Evolutionary conservation across 1,139 yeast genomes (phyloP).

Genomic region (Yamadazyma triangularis): DNA sequence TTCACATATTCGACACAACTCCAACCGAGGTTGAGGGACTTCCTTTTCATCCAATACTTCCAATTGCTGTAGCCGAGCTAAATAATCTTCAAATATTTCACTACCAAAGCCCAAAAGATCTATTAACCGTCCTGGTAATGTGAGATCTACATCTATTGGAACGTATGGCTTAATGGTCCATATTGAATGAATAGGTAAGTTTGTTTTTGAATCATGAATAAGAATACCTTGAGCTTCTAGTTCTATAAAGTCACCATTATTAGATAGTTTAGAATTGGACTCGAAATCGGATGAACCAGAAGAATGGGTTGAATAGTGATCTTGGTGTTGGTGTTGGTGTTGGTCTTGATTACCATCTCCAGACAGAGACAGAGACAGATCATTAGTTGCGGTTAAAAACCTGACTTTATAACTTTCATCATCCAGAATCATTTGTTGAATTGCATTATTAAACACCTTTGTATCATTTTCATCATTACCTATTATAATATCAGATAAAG

Average conservation of each 20-base stretch:
- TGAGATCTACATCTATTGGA: conserved; percentile 57
- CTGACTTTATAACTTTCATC: conserved; percentile 76
- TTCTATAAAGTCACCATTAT: conserved; percentile 61
- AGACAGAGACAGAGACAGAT: conserved; percentile 22
- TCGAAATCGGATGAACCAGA: conserved; percentile 13
- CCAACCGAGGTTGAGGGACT: conserved; percentile 73
- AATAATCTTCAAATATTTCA: conserved; percentile 72
- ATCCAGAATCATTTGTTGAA: conserved; percentile 64
- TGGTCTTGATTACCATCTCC: conserved; percentile 5
- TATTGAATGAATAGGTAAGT: conserved; percentile 78
- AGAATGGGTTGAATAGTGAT: conserved; percentile 5
- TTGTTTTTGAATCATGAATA: conserved; percentile 59
- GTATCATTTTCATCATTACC: conserved; percentile 64
- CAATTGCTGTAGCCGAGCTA: conserved; percentile 56
- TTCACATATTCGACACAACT: conserved; percentile 90
- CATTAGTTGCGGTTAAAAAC: conserved; percentile 57
- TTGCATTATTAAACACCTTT: conserved; percentile 66
- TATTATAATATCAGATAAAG: conserved; percentile 60
- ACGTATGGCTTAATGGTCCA: conserved; percentile 86
- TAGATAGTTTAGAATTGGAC: conserved; percentile 34
- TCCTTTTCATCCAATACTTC: conserved; percentile 59
- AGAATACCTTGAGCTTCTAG: conserved; percentile 95
- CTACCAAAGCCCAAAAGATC: conserved; percentile 86
- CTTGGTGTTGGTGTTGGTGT: conserved; percentile 13
- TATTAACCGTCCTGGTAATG: conserved; percentile 62